Evolutionary conservation across 129 eudicot genomes (phyloP).

Genomic region (Rutidosis leptorrhynchoides): DNA sequence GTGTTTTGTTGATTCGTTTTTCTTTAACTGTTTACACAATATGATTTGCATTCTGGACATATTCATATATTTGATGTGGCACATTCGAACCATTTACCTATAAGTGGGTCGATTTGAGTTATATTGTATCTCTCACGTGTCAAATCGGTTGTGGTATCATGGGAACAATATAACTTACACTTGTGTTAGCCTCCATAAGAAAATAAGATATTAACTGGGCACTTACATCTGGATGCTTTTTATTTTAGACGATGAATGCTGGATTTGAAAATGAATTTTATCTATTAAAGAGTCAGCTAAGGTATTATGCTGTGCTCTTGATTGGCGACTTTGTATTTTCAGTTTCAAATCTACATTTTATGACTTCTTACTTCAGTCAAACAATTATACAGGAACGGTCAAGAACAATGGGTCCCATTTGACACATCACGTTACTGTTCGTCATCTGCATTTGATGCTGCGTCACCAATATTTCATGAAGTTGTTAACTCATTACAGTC

Average conservation of each 20-base stretch:
- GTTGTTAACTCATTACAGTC: slow-evolving; percentile 55
- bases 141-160: background rate
- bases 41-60: background rate
- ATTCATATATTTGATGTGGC: background rate
- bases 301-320: slow-evolving; percentile 37
- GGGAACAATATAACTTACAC: slow-evolving; percentile 1
- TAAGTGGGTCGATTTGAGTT: background rate
- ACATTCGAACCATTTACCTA: background rate
- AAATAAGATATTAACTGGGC: slow-evolving; percentile 6
- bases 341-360: slow-evolving; percentile 13
- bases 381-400: slow-evolving; percentile 55
- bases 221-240: slow-evolving; percentile 23
- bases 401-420: slow-evolving; percentile 84
- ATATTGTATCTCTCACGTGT: background rate
- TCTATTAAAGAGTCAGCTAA: slow-evolving; percentile 60
- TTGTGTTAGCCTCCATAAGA: background rate
- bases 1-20: background rate
- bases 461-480: slow-evolving; percentile 76
- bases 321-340: slow-evolving; percentile 13
- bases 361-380: slow-evolving; percentile 5
- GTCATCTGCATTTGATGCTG: slow-evolving; percentile 74
- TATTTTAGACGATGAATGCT: slow-evolving; percentile 74
- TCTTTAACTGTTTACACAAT: background rate
- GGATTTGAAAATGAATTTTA: slow-evolving; percentile 92
- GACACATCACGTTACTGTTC: slow-evolving; percentile 76